These are phyloP conservation scores for Kokia cookei DNA, from an alignment of 441 rosid genomes.

Conservation along the genomic window DNA sequence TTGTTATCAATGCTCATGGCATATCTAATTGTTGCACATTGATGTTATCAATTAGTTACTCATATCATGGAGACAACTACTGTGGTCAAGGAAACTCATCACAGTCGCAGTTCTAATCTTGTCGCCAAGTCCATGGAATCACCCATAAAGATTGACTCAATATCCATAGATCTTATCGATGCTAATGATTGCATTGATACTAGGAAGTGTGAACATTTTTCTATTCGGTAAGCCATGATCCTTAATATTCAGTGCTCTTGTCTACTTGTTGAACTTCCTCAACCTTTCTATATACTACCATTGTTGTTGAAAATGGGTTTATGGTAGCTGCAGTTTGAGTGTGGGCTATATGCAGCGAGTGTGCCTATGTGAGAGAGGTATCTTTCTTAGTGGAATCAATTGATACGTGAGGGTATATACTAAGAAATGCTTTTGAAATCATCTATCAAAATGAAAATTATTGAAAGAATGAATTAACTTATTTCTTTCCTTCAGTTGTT, in stretches of 20 bases:
- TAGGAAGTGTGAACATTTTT: conserved; percentile 63
- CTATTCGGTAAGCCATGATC: conserved; percentile 61
- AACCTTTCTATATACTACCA: background rate
- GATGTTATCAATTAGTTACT: conserved; percentile 13
- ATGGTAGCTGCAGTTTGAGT: background rate
- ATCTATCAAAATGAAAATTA: background rate
- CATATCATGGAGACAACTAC: conserved; percentile 26
- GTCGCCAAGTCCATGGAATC: conserved; percentile 41
- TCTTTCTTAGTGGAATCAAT: background rate
- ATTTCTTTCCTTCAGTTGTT: background rate
- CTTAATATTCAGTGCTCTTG: background rate
- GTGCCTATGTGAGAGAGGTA: background rate
- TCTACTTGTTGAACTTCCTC: conserved; percentile 2
- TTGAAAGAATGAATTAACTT: background rate
- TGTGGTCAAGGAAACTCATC: conserved; percentile 28
- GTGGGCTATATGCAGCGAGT: background rate
- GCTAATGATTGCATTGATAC: conserved; percentile 28
- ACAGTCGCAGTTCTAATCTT: conserved; percentile 20
- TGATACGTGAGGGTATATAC: background rate
- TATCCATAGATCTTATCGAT: conserved; percentile 56
- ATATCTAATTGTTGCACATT: conserved; percentile 10
- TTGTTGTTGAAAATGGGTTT: background rate
- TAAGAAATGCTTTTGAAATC: background rate
- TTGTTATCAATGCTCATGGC: conserved; percentile 11
- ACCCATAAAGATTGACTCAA: conserved; percentile 59